Percentiles rank a stretch among this genome's conserved stretches.
These are phyloP conservation scores for Hyphopichia fennica DNA, from an alignment of 1,139 yeast species.

Conservation along the genomic window DNA sequence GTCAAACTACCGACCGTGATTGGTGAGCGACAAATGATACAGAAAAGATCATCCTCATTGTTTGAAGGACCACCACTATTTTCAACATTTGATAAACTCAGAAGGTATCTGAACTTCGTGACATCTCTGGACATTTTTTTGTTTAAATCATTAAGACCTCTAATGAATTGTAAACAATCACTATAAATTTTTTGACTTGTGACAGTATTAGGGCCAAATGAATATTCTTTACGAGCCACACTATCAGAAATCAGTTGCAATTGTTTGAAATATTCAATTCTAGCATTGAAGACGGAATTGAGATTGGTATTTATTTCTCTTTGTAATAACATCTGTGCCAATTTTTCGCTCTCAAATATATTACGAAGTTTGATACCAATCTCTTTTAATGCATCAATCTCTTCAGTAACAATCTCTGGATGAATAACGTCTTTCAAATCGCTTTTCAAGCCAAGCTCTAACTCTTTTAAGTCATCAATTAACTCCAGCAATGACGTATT, in stretches of 20 bases:
- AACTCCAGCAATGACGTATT: constrained; percentile 33
- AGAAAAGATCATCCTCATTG: constrained; percentile 45
- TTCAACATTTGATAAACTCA: constrained; percentile 3
- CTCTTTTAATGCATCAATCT: constrained; percentile 22
- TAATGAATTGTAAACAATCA: neutral
- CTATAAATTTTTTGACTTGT: neutral
- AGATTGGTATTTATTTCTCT: constrained; percentile 52
- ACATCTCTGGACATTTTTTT: constrained; percentile 37
- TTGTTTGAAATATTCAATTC: constrained; percentile 79
- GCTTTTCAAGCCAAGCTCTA: constrained; percentile 24
- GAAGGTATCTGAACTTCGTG: constrained; percentile 56
- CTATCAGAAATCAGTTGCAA: constrained; percentile 85
- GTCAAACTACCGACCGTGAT: constrained; percentile 78
- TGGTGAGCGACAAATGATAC: constrained; percentile 73
- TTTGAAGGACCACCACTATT: constrained; percentile 3
- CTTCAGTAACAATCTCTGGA: constrained; percentile 10
- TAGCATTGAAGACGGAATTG: constrained; percentile 69
- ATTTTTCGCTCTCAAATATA: constrained; percentile 43
- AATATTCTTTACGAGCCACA: constrained; percentile 33
- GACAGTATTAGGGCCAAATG: neutral
- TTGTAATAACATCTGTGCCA: constrained; percentile 38
- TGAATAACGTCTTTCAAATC: constrained; percentile 8
- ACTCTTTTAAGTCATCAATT: constrained; percentile 20
- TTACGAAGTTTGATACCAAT: constrained; percentile 23
- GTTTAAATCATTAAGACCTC: constrained; percentile 3